Conservation (phyloP, 139 green algal genomes). For the Deuterostichococcus epilithicus region DNA sequence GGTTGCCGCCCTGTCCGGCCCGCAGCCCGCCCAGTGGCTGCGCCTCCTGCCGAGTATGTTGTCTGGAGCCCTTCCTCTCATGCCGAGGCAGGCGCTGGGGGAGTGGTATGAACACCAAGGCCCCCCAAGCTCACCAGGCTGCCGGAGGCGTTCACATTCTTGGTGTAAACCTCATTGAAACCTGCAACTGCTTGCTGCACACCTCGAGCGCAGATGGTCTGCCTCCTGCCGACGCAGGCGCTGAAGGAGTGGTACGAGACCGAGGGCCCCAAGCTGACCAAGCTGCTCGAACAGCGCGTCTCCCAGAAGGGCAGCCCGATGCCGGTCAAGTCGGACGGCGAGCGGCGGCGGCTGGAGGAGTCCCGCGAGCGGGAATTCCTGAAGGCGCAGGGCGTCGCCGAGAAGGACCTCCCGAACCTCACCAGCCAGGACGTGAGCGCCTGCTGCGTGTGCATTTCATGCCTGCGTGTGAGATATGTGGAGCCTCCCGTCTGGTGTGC, state of each 20-base stretch:
- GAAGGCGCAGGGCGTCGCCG: constrained; percentile 1
- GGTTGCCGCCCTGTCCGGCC: too few species aligned
- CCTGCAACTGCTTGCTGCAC: neutral
- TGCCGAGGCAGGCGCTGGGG: neutral
- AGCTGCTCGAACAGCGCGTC: constrained; percentile 26
- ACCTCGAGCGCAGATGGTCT: neutral
- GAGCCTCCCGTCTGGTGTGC: too few species aligned
- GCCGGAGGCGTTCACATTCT: neutral
- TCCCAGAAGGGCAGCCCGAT: neutral
- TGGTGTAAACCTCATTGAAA: neutral
- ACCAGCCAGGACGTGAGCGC: neutral
- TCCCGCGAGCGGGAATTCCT: constrained; percentile 5
- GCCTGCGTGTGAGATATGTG: too few species aligned
- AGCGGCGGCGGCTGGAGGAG: neutral
- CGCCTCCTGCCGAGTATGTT: neutral
- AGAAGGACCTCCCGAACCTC: constrained; percentile 8
- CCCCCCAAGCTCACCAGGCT: too few species aligned
- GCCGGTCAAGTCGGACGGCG: neutral
- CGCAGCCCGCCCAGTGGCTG: neutral
- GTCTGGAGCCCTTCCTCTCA: neutral
- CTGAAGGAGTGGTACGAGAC: constrained; percentile 35
- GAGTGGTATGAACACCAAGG: neutral
- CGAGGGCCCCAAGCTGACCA: constrained; percentile 42
- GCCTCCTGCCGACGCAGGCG: neutral
- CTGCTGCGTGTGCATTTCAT: too few species aligned